Evolutionary conservation across 2,329 filamentous ascomycete species (phyloP), one percentile per base, ranked within the genome.

Genomic region (Xylariomycetidae sp.): DNA sequence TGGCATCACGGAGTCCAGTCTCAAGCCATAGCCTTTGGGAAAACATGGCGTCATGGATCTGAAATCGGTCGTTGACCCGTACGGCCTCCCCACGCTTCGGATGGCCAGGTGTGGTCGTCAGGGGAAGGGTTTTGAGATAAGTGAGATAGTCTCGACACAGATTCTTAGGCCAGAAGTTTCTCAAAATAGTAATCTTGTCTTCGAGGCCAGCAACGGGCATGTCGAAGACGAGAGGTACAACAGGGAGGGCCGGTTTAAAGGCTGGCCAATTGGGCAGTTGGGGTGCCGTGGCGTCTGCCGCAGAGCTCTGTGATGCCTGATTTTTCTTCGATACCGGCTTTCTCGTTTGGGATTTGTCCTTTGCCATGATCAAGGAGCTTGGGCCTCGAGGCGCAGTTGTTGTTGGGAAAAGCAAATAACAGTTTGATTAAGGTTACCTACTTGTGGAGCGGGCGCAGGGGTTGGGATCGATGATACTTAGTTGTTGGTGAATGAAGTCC

Each of bases 61-160:
- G 87, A 49, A 84, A 94, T 9, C 90, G 79, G 56, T 96, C 90
- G 56, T 96, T 96, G 29, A 95, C 85, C 22, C 90, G 74, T 6
- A 87, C 73, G 2, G 88, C 88, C 35, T 92, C 82, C 30, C 85
- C 87, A 41, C 78, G 80, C 57, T 85, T 90, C 2, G 87, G 87
- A 40, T 78, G 80, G 0, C 78, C 79, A 0, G 87, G 87, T 0
- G 87, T 94, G 1, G 87, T 94, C 27, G 73, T 74, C 28, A 94
- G 64, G 0, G 86, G 80, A 3, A 94, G 62, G 0, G 36, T 40
- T 34, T 61, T 61, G 1, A 94, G 72, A 49, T 90, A 92, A 1
- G 75, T 70, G 31, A 88, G 74, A 56, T 90, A 94, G 36, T 72
- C 77, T 46, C 80, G 81, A 66, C 86, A 92, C 5, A 94, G 72